Conservation (phyloP, 108 stramenopile species). For the Mayamaea pseudoterrestris region DNA sequence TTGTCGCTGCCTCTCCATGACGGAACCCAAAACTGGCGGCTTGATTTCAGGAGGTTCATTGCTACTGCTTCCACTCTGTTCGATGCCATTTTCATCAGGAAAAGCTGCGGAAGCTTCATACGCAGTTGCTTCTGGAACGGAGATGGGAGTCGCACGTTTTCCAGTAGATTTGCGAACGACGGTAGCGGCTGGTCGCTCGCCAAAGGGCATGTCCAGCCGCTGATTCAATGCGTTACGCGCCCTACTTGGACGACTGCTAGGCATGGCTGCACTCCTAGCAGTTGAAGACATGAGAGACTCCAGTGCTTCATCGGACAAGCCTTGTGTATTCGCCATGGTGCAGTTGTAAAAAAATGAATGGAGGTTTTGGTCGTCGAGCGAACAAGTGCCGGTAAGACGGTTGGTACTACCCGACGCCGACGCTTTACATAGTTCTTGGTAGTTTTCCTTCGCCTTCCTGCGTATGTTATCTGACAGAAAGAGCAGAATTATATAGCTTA, state of each 20-base stretch:
- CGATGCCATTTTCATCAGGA: not conserved
- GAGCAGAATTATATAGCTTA: too few species aligned
- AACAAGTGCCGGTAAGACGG: too few species aligned
- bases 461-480: too few species aligned
- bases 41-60: not conserved
- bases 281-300: slow-evolving; percentile 26
- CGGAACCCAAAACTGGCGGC: slow-evolving; percentile 13
- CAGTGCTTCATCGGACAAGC: slow-evolving; percentile 55
- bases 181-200: slow-evolving; percentile 47
- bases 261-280: slow-evolving; percentile 1
- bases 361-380: too few species aligned
- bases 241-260: slow-evolving; percentile 2
- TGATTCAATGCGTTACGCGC: slow-evolving; percentile 23
- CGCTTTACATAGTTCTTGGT: too few species aligned
- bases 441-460: too few species aligned
- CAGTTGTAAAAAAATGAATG: too few species aligned
- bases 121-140: not conserved
- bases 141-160: not conserved
- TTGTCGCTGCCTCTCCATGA: slow-evolving; percentile 14
- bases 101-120: not conserved
- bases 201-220: slow-evolving; percentile 50
- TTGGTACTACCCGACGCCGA: too few species aligned
- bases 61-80: not conserved
- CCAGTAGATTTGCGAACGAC: slow-evolving; percentile 38
- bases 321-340: slow-evolving; percentile 74